Evolutionary conservation across 129 eudicot species (phyloP), one percentile per base, ranked within the genome.

Genomic region (Dittrichia graveolens): DNA sequence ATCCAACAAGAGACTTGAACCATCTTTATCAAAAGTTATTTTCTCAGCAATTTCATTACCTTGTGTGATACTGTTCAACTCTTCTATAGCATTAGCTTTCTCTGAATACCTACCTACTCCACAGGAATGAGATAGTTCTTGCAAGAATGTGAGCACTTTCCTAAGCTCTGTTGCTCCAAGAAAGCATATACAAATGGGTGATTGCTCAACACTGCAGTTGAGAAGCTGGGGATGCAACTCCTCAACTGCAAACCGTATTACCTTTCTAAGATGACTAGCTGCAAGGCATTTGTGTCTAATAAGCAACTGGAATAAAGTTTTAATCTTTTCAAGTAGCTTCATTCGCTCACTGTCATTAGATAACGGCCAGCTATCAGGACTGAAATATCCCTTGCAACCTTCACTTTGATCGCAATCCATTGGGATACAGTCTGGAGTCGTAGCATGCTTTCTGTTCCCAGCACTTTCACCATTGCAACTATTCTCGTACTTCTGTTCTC

Each of bases 171-270:
- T 49, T 58, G 89, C 88, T 65, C 91, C 93, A 78, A 95, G 77
- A 72, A 88, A 90, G 77, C 99, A 95, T 75, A 95, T 95, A 81
- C 97, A 95, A 42, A 88, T 14, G 62, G 99, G 99, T 44, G 93
- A 78, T 65, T 95, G 91, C 71, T 86, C 94, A 67, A 95, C 72
- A 12, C 78, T 69, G 53, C 61, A 86, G 61, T 82, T 79, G 9
- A 86, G 85, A 82, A 91, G 89, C 74, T 75, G 90, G 43, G 97
- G 83, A 72, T 85, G 97, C 38, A 95, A 67, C 82, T 84, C 97
- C 68, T 86, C 96, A 63, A 86, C 84, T 16, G 97, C 85, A 79
- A 85, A 90, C 31, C 86, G 91, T 44, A 91, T 81, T 65, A 95
- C 92, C 83, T 90, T 88, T 56, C 82, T 80, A 54, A 95, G 97